phyloP scores from a whole-genome alignment of 2,329 filamentous ascomycete genomes.

The Parastagonospora nodorum region DNA sequence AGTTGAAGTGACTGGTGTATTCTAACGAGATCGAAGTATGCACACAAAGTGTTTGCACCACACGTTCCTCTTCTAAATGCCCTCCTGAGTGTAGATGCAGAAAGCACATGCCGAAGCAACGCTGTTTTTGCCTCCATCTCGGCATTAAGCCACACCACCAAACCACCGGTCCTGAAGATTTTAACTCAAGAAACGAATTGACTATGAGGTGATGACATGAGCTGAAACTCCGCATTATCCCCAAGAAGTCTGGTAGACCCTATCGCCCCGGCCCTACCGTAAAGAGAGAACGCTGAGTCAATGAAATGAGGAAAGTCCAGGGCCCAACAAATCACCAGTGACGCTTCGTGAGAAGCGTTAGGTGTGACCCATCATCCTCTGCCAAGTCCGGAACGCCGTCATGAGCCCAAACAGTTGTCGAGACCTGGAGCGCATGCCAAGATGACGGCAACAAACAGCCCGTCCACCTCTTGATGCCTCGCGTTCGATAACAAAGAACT shows the following conservation, averaged over 20 bases:
- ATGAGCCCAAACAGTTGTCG: conserved; percentile 6
- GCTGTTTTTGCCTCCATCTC: conserved; percentile 9
- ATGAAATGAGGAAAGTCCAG: conserved; percentile 10
- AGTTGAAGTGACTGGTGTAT: conserved; percentile 27
- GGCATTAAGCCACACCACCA: conserved; percentile 6
- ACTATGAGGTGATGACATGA: conserved; percentile 11
- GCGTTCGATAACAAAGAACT: conserved; percentile 31
- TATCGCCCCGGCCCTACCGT: conserved; percentile 13
- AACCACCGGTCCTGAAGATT: conserved; percentile 5
- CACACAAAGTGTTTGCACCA: conserved; percentile 30
- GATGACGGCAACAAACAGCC: conserved; percentile 1
- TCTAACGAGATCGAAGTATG: conserved; percentile 38
- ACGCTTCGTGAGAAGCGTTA: conserved; percentile 28
- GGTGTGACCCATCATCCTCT: conserved; percentile 17
- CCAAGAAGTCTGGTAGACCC: conserved; percentile 7
- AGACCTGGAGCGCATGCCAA: not conserved
- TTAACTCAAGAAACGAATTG: conserved; percentile 10
- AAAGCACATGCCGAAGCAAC: conserved; percentile 36
- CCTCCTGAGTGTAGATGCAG: conserved; percentile 18
- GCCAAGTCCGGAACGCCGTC: conserved; percentile 34
- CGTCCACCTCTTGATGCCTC: conserved; percentile 15
- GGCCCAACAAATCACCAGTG: conserved; percentile 22
- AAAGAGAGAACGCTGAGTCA: conserved; percentile 18
- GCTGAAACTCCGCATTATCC: conserved; percentile 4
- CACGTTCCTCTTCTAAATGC: conserved; percentile 24